Conservation (phyloP, 352 stramenopile genomes). For the Globisporangium heterothallicum region DNA sequence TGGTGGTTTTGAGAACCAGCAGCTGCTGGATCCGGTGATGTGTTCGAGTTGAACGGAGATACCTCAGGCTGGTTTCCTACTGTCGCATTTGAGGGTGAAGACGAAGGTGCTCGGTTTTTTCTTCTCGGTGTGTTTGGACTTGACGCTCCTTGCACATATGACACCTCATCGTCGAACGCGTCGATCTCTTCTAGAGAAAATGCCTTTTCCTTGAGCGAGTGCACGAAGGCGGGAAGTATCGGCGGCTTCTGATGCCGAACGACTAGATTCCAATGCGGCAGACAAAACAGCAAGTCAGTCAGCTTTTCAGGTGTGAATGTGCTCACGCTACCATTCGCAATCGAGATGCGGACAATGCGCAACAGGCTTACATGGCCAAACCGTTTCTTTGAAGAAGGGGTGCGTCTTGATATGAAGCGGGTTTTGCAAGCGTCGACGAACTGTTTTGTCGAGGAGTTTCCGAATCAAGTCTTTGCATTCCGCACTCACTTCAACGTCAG, state of each 20-base stretch:
- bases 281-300: background rate
- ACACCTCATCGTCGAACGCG: conserved; percentile 38
- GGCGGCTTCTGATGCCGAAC: conserved; percentile 43
- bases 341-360: background rate
- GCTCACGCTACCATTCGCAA: conserved; percentile 1
- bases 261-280: conserved; percentile 14
- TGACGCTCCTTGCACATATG: conserved; percentile 20
- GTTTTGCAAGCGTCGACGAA: conserved; percentile 76
- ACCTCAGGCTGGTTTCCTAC: background rate
- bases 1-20: background rate
- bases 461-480: conserved; percentile 76
- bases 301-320: background rate
- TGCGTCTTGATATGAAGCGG: conserved; percentile 90
- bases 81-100: conserved; percentile 3
- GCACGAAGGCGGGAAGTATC: conserved; percentile 32
- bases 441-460: conserved; percentile 25
- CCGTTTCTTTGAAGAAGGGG: conserved; percentile 86
- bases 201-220: conserved; percentile 24
- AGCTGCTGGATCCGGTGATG: background rate
- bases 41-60: background rate
- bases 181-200: conserved; percentile 19
- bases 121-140: conserved; percentile 14
- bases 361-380: conserved; percentile 77
- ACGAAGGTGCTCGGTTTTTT: conserved; percentile 1
- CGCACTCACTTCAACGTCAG: conserved; percentile 47